These are phyloP conservation scores for Leccinellum rugosiceps DNA, from an alignment of 768 basidiomycete genomes.

Conservation along the genomic window DNA sequence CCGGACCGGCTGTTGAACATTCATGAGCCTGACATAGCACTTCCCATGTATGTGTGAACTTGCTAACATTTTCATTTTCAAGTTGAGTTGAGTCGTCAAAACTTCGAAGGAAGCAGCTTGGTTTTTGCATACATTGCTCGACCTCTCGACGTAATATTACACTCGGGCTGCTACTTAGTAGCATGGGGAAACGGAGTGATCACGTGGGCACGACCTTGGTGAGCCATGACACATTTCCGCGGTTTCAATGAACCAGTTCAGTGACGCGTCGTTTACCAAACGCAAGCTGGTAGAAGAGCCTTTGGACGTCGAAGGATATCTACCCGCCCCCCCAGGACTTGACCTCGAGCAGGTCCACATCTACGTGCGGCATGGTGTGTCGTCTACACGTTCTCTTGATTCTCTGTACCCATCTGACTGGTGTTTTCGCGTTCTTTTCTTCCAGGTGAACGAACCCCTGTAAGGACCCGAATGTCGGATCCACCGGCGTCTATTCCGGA, in stretches of 20 bases:
- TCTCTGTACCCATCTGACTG: not conserved
- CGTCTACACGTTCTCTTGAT: not conserved
- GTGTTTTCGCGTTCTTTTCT: not conserved
- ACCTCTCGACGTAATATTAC: not conserved
- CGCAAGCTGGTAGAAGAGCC: constrained; percentile 38
- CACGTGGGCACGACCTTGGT: constrained; percentile 10
- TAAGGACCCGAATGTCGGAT: constrained; percentile 59
- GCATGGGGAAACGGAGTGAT: not conserved
- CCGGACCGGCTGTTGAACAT: not conserved
- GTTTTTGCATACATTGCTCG: not conserved
- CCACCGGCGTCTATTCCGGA: constrained; percentile 64
- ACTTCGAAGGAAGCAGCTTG: not conserved
- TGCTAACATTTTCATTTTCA: not conserved
- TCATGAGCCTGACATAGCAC: not conserved
- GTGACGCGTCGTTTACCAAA: not conserved
- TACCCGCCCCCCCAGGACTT: constrained; percentile 51
- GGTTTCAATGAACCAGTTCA: not conserved
- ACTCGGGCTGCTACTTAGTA: not conserved
- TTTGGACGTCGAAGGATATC: constrained; percentile 61
- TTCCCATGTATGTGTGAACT: constrained; percentile 14
- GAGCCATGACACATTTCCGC: not conserved
- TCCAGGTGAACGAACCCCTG: constrained; percentile 74
- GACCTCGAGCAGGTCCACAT: constrained; percentile 70
- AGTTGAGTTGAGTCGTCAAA: not conserved
- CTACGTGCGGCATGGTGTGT: constrained; percentile 71